These are phyloP conservation scores for Moricandia moricandioides DNA, from an alignment of 345 rosid genomes.

Conservation along the genomic window DNA sequence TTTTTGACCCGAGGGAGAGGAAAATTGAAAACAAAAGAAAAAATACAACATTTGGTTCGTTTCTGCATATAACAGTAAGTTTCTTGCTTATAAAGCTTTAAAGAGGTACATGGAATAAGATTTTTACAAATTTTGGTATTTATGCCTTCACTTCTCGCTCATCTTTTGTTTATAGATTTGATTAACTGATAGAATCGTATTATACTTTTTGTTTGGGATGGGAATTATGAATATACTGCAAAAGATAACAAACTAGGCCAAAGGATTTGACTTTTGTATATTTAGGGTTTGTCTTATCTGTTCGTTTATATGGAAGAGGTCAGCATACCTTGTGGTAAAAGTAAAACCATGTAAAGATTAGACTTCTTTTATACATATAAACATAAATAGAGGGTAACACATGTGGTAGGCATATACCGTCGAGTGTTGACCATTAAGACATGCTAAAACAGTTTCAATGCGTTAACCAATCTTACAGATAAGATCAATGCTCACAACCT, in stretches of 20 bases:
- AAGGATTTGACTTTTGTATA: too few species aligned
- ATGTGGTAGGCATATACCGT: neutral
- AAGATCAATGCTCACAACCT: too few species aligned
- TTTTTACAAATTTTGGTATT: neutral
- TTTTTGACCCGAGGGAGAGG: constrained; percentile 19
- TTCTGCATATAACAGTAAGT: constrained; percentile 13
- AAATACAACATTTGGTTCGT: neutral
- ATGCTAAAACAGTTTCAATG: neutral
- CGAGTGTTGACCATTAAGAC: neutral
- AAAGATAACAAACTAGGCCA: neutral
- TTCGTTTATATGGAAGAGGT: too few species aligned
- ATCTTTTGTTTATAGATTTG: neutral
- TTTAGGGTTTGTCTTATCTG: too few species aligned
- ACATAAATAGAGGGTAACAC: neutral
- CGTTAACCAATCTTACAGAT: too few species aligned
- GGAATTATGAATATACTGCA: neutral
- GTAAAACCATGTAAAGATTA: neutral
- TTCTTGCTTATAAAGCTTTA: neutral
- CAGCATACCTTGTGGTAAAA: neutral
- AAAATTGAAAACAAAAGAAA: neutral
- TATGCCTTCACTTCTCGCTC: neutral
- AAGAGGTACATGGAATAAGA: neutral
- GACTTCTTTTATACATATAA: neutral
- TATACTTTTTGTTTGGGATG: neutral
- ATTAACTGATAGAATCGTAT: neutral